Evolutionary conservation across 106 monocot genomes (phyloP).

Genomic region (Apostasia ramifera): DNA sequence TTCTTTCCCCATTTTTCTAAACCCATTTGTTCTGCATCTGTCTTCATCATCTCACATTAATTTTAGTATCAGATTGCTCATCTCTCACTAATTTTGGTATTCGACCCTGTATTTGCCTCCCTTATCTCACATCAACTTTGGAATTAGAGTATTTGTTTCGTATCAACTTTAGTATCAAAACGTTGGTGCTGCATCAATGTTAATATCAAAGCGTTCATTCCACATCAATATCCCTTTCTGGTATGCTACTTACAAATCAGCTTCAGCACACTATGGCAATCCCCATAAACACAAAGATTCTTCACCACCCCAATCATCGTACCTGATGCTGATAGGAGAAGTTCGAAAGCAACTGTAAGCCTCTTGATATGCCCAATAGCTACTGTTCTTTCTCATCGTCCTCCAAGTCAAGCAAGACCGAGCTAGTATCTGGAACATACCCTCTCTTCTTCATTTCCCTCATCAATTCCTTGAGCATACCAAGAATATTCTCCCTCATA

Average conservation of each 20-base stretch:
- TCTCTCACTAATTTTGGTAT: too few relatives aligned
- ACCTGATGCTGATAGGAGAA: slow-evolving; percentile 46
- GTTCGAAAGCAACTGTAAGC: slow-evolving; percentile 59
- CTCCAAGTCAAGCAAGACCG: slow-evolving; percentile 67
- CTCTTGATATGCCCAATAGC: slow-evolving; percentile 70
- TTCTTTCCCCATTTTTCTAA: too few relatives aligned
- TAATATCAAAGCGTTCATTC: too few relatives aligned
- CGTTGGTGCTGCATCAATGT: too few relatives aligned
- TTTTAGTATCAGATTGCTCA: too few relatives aligned
- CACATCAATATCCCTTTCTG: slow-evolving; percentile 42
- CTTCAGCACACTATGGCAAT: slow-evolving; percentile 70
- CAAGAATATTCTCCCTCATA: slow-evolving; percentile 37
- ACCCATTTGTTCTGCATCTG: too few relatives aligned
- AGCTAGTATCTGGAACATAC: slow-evolving; percentile 60
- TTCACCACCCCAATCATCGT: slow-evolving; percentile 61
- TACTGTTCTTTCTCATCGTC: slow-evolving; percentile 72
- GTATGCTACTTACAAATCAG: slow-evolving; percentile 50
- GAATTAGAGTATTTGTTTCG: too few relatives aligned
- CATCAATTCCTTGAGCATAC: slow-evolving; percentile 35
- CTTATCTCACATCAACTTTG: too few relatives aligned
- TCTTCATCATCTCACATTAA: too few relatives aligned
- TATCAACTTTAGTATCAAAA: too few relatives aligned
- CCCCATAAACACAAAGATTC: slow-evolving; percentile 71
- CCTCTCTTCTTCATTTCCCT: slow-evolving; percentile 65
- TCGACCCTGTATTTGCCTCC: too few relatives aligned